Conservation (phyloP, 2,329 filamentous ascomycete species). For the Pyricularia sp. region DNA sequence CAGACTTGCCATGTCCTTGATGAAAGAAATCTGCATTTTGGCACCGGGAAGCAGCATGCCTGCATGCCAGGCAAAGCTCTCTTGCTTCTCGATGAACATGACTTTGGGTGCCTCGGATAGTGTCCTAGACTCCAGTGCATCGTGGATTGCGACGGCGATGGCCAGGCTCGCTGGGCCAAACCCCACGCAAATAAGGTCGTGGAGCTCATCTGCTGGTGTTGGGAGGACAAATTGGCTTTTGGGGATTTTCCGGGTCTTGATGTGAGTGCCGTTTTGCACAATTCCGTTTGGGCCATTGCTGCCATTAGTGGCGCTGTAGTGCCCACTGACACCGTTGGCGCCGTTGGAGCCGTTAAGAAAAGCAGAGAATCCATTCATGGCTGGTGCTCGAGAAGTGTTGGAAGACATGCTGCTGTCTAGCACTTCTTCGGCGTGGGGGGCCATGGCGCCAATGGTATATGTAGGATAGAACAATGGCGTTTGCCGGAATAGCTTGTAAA, state of each 20-base stretch:
- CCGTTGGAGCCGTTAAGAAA: conserved; percentile 1
- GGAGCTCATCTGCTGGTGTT: conserved; percentile 46
- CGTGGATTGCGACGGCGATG: conserved; percentile 81
- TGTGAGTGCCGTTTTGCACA: background rate
- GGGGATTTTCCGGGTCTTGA: background rate
- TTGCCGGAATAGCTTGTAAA: background rate
- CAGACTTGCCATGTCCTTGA: conserved; percentile 90
- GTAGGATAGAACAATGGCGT: background rate
- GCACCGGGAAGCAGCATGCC: conserved; percentile 91
- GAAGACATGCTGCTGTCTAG: background rate
- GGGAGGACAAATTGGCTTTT: conserved; percentile 20
- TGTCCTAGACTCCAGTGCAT: conserved; percentile 51
- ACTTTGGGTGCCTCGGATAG: conserved; percentile 53
- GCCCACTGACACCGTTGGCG: conserved; percentile 7
- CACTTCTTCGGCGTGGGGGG: conserved; percentile 3
- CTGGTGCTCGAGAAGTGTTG: background rate
- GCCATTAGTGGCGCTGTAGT: background rate
- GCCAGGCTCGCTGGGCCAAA: conserved; percentile 89
- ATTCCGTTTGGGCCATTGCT: conserved; percentile 4
- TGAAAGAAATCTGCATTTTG: conserved; percentile 95
- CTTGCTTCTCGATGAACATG: conserved; percentile 80
- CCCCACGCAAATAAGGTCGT: conserved; percentile 83
- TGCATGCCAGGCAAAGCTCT: conserved; percentile 80
- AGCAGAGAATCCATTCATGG: background rate
- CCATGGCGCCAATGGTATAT: background rate